Evolutionary conservation across 805 yeast genomes (phyloP), one percentile per base, ranked within the genome.

Genomic region (Monosporozyma aerobia): DNA sequence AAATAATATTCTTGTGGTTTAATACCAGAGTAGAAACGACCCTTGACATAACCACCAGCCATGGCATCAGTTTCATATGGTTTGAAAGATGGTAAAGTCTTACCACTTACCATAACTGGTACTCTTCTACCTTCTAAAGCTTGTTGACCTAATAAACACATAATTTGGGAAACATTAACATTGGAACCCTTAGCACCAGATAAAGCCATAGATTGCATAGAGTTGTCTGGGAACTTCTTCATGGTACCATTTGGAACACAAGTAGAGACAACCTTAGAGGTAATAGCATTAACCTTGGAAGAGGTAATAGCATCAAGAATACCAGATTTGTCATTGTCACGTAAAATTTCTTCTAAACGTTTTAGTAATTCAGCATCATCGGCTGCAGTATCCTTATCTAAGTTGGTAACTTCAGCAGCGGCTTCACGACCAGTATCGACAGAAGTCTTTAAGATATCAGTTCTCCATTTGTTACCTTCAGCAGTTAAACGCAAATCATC

Each of bases 151-250:
- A 94, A 79, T 65, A 95, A 77, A 81, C 99, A 94, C 99, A 95
- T 95, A 73, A 94, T 95, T 76, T 94, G 99, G 41, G 99, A 92
- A 59, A 94, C 98, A 65, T 94, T 94, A 59, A 94, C 99, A 62
- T 87, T 88, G 29, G 99, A 94, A 67, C 99, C 99, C 74, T 94
- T 94, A 56, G 99, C 99, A 71, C 99, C 99, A 45, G 98, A 92
- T 47, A 94, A 75, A 2, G 99, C 98, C 99, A 94, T 94, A 40
- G 96, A 83, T 77, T 94, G 99, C 98, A 94, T 94, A 40, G 96
- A 82, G 72, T 94, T 94, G 72, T 84, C 78, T 13, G 99, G 99
- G 78, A 94, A 94, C 67, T 83, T 77, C 72, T 94, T 94, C 86
- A 88, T 87, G 2, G 97, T 88, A 65, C 98, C 98, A 41, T 75